Evolutionary conservation across 1,284 basidiomycete species (phyloP).

Genomic region (Butyriboletus regius): DNA sequence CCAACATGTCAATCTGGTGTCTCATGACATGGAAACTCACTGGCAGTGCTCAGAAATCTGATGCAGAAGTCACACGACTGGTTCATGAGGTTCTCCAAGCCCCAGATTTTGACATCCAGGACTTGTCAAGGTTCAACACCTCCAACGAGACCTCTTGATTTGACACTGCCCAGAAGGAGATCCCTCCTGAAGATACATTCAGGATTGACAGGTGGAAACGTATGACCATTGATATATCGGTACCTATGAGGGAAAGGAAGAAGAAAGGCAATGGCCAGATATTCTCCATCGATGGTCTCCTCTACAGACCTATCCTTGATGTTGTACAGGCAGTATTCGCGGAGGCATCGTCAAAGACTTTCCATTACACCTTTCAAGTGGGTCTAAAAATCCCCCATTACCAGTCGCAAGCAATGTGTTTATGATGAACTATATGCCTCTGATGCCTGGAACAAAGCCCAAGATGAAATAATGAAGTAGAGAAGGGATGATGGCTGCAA

Average conservation of each 20-base stretch:
- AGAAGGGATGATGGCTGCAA: slow-evolving; percentile 9
- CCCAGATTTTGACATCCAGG: no score
- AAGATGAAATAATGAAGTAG: slow-evolving; percentile 18
- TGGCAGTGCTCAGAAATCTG: no score
- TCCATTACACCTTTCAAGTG: slow-evolving; percentile 8
- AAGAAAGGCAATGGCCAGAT: not conserved
- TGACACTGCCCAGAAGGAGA: not conserved
- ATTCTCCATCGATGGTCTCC: not conserved
- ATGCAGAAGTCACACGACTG: no score
- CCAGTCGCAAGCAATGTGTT: not conserved
- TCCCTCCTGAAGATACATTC: not conserved
- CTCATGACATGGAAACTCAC: not conserved
- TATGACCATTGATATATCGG: not conserved
- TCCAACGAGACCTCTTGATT: not conserved
- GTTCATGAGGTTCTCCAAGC: no score
- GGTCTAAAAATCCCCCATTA: not conserved
- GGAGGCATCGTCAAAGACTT: not conserved
- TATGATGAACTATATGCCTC: slow-evolving; percentile 7
- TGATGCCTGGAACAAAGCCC: slow-evolving; percentile 7
- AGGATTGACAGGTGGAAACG: not conserved
- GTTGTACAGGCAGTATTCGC: not conserved
- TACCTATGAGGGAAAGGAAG: not conserved
- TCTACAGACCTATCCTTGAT: not conserved
- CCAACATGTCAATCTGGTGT: not conserved
- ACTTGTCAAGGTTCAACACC: no score